phyloP scores from a whole-genome alignment of 306 rosid species.

The Cicer chorassanicum region DNA sequence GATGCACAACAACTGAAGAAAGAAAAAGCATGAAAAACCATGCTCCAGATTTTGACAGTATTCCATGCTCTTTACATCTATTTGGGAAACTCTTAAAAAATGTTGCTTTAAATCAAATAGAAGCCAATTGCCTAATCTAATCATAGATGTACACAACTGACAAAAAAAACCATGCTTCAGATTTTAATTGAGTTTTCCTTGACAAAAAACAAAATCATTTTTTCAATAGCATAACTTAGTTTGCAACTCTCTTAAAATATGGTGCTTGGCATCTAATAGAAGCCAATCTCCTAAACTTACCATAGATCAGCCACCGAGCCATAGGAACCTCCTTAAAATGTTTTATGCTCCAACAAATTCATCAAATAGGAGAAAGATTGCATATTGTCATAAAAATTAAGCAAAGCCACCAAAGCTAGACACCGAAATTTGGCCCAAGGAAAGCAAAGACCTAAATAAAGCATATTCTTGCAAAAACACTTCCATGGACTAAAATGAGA shows the following conservation, averaged over 20 bases:
- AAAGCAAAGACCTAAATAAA: conserved; percentile 8
- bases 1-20: conserved; percentile 14
- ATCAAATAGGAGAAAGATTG: conserved; percentile 19
- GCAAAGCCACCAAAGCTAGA: conserved; percentile 28
- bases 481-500: conserved; percentile 15
- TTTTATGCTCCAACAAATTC: conserved; percentile 13
- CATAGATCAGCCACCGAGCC: not conserved
- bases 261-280: conserved; percentile 24
- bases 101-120: not conserved
- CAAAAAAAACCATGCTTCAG: not conserved
- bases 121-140: not conserved
- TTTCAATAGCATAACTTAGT: not conserved
- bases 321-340: conserved; percentile 28
- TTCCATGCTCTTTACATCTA: not conserved
- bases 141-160: not conserved
- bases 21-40: not conserved
- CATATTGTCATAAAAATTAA: not conserved
- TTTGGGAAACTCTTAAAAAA: not conserved
- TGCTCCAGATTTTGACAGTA: conserved; percentile 25
- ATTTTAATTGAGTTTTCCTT: not conserved
- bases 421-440: conserved; percentile 30
- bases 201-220: not conserved
- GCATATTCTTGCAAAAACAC: conserved; percentile 9
- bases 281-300: not conserved
- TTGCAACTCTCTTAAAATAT: not conserved